Evolutionary conservation across 2,329 filamentous ascomycete species (phyloP).

Genomic region (Ophiostoma tasmaniense): DNA sequence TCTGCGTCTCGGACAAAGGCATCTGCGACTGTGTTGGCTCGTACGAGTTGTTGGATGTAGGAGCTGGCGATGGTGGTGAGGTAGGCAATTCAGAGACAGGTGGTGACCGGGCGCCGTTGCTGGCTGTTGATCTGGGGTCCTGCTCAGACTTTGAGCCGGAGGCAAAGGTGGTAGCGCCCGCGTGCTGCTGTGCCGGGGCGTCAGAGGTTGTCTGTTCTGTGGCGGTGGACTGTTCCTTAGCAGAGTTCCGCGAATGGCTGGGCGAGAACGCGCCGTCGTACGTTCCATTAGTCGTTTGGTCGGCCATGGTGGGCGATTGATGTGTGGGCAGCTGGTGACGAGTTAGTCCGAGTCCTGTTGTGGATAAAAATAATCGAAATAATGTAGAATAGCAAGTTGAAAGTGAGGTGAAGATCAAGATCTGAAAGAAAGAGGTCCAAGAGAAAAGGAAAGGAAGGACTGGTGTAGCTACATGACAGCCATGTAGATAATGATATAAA

Average conservation of each 20-base stretch:
- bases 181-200: constrained; percentile 16
- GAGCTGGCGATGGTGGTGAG: neutral
- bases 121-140: constrained; percentile 18
- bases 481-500: constrained; percentile 14
- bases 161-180: constrained; percentile 12
- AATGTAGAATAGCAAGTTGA: too few relatives aligned
- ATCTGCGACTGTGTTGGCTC: neutral
- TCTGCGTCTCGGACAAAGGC: neutral
- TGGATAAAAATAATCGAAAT: too few relatives aligned
- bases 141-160: constrained; percentile 16
- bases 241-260: constrained; percentile 35
- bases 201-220: constrained; percentile 29
- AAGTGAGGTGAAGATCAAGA: neutral
- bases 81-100: constrained; percentile 11
- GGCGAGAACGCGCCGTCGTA: constrained; percentile 33
- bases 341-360: neutral
- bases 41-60: neutral
- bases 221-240: constrained; percentile 36
- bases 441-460: neutral
- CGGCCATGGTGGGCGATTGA: constrained; percentile 31
- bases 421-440: neutral
- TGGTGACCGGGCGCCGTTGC: constrained; percentile 10
- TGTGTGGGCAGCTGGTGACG: neutral
- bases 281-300: constrained; percentile 39
- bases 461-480: neutral